Evolutionary conservation across 495 filamentous ascomycete genomes (phyloP), one percentile per base, ranked within the genome.

Genomic region (Amorphotheca resinae): DNA sequence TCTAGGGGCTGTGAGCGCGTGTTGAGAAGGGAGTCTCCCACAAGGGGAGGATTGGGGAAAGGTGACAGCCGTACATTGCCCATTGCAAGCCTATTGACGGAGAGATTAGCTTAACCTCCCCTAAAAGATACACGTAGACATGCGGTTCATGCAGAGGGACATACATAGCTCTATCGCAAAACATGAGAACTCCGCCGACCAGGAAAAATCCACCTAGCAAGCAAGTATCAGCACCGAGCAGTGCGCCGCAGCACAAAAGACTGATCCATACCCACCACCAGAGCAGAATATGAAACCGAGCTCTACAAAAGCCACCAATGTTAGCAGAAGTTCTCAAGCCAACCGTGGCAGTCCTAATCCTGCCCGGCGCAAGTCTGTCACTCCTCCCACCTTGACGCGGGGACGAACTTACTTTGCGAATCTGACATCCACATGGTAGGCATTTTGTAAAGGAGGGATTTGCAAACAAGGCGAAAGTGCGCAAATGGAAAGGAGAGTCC

Each of bases 281-380:
- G 82, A 86, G 72, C 87, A 95, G 69, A 96, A 96, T 62, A 85
- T 81, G 41, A 93, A 84, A 49, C 91, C 91, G 52, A 95, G 81
- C 65, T 96, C 91, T 98, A 49, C 44, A 23, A 26, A 46, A 18
- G 17, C 4, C 9, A 41, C 17, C 3, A 17, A 38, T 5, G 25
- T 54, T 38, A 50, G 51, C 37, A 17, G 15, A 8, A 20, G 41
- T 50, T 22, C 22, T 31, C 21, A 22, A n/a, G 11, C 9, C 35
- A 15, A n/a, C n/a, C 22, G 8, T 18, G 5, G 11, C 30, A 9
- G 2, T 9, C 9, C 18, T 4, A 44, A 35, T 44, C 12, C 23
- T 37, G 9, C 25, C 5, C 40, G 42, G 51, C 51, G 51, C 51
- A 54, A 45, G 30, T 4, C n/a, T 4, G 6, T 7, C n/a, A n/a